These are phyloP conservation scores for Phytophthora melonis DNA, from an alignment of 352 stramenopile species.

Conservation along the genomic window DNA sequence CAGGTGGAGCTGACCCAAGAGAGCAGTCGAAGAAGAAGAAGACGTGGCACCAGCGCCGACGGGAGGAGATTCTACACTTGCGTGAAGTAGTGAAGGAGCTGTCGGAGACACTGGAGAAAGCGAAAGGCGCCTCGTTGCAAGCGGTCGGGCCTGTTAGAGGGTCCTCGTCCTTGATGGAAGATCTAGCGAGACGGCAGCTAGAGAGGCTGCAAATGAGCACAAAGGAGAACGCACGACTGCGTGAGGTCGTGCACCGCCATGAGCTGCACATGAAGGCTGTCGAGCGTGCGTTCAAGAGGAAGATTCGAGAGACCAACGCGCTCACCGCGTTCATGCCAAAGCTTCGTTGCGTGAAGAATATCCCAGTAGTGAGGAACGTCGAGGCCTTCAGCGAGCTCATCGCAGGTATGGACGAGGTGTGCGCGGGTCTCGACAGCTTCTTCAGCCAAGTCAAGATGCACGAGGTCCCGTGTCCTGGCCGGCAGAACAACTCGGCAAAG, in stretches of 20 bases:
- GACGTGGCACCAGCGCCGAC: conserved; percentile 16
- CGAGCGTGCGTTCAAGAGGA: conserved; percentile 14
- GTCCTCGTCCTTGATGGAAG: neutral
- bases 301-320: neutral
- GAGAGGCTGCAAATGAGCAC: conserved; percentile 3
- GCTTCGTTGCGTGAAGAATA: neutral
- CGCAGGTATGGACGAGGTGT: conserved; percentile 18
- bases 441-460: conserved; percentile 13
- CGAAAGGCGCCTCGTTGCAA: neutral
- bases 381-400: conserved; percentile 2
- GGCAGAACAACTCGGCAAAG: conserved; percentile 6
- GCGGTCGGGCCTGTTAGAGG: neutral
- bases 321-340: too few relatives aligned
- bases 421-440: conserved; percentile 13
- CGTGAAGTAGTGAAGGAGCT: conserved; percentile 9
- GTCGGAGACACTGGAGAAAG: neutral
- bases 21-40: conserved; percentile 12
- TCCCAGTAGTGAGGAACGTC: neutral
- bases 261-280: conserved; percentile 10
- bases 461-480: conserved; percentile 11
- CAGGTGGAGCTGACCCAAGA: neutral
- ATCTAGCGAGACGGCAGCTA: neutral
- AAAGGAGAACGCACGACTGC: conserved; percentile 18
- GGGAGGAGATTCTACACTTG: conserved; percentile 15
- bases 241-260: neutral